phyloP scores from a whole-genome alignment of 345 rosid genomes.

The Syzygium aqueum region DNA sequence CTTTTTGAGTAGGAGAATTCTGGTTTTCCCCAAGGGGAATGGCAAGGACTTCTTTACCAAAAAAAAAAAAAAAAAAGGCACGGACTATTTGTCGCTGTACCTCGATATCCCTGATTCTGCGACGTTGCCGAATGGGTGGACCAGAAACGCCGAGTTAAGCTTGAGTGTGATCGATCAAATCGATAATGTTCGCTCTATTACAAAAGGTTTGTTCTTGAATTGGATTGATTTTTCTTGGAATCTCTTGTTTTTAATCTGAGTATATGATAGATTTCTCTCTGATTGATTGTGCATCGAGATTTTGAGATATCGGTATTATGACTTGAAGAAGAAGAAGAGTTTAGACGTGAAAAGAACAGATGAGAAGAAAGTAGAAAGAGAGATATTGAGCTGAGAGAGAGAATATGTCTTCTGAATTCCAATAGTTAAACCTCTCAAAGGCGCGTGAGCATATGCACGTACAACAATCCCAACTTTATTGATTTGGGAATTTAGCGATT shows the following conservation, averaged over 20 bases:
- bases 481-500: background rate
- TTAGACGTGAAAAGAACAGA: background rate
- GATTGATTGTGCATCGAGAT: background rate
- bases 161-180: background rate
- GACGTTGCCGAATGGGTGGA: background rate
- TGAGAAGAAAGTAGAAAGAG: background rate
- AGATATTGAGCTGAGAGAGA: background rate
- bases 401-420: background rate
- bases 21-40: background rate
- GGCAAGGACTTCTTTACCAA: too few species aligned
- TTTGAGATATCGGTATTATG: background rate
- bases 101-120: background rate
- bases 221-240: background rate
- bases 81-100: background rate
- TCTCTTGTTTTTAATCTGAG: background rate
- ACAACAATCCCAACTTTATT: background rate
- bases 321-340: background rate
- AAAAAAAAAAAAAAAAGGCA: too few species aligned
- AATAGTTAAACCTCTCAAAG: background rate
- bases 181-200: background rate
- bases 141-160: background rate
- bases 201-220: slow-evolving; percentile 14
- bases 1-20: background rate
- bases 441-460: background rate
- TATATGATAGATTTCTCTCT: background rate